Evolutionary conservation across 352 stramenopile genomes (phyloP), one percentile per base, ranked within the genome.

Genomic region (Pythium aristosporum): DNA sequence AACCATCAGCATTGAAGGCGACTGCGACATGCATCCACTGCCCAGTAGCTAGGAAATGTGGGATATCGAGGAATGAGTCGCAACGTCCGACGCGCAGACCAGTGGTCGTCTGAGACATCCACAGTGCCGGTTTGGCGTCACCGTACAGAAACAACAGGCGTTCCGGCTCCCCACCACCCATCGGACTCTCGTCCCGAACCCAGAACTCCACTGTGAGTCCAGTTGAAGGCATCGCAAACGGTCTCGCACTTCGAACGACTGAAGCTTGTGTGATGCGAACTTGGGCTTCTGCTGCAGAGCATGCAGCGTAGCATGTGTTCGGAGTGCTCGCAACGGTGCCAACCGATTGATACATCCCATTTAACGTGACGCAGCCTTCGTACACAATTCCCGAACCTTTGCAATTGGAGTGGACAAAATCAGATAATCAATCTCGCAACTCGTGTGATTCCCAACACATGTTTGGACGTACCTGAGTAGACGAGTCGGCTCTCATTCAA

Each of bases 11-110:
- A 11, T 49, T 11, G 13, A 79, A 68, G 9, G 68, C 44, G 28
- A 88, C 21, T 12, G 76, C 73, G 25, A 88, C 9, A 48, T 88
- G 79, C 11, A 63, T 77, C 79, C 79, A 88, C 3, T 55, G 16
- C 2, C 41, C 34, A 11, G 57, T 3, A 0, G 34, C 41, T 21
- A 88, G 23, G 7, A 46, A 57, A 41, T 77, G 74, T 10, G 79
- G 79, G 43, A 85, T 57, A 8, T 44, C 49, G 34, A 88, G 48
- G 8, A 53, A 36, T 28, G 61, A 74, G 15, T 49, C 23, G 49
- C 79, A 88, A 4, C 51, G 61, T 3, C 67, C 75, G 23, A 88
- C 60, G 12, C 53, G 54, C 30, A 88, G 32, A 5, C 54, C 63
- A n/a, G 6, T 55, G 8, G 11, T 52, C 16, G 42, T 61, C 11